Base-by-base conservation (phyloP, 2,329 filamentous ascomycete genomes). In the Pseudocercospora vitis region DNA sequence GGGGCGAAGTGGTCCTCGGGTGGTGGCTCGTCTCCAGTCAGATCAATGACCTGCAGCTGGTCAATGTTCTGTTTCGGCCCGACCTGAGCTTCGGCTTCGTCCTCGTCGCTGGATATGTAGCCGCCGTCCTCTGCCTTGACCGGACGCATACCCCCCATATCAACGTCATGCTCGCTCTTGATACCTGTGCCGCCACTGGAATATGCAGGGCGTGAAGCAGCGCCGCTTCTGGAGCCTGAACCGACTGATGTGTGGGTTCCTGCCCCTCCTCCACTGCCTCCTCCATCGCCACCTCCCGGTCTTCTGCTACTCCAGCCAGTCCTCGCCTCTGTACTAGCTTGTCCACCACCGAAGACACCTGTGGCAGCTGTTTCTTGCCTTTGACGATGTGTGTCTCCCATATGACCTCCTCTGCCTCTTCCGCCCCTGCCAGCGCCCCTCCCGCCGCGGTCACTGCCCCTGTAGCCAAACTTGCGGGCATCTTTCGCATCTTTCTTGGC, bases 31-130 rank as follows among this genome's bases (percentile, higher is more conserved):
- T 73, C 69, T 40, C 78, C 75, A 24, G 81, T 79, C 52, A 82
- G 77, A 45, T 78, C 81, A 9, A 80, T 75, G 9, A 84, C 65
- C 57, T 78, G 77, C 57, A 83, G 78, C n/a, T 75, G 68, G 58
- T 85, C 82, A 51, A 86, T 81, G 57, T 81, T 77, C 49, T 78
- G 71, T 48, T 78, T 73, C 33, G 74, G 71, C 19, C 71, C 75
- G 19, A 71, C 68, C 35, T 75, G 72, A 24, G 78, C 78, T 46
- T 73, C 71, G 24, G 78, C 80, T 50, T 76, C 72, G 29, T 78
- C 76, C 19, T 81, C 79, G 44, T 79, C 78, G 28, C 76, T 77
- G 8, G 75, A 76, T 5, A 75, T 70, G 50, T 75, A 71, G 14
- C 70, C 74, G 7, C 72, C 72, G 51, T 74, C 66, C 50, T 68